Evolutionary conservation across 768 basidiomycete species (phyloP), one percentile per base, ranked within the genome.

Genomic region (Suillus luteus): DNA sequence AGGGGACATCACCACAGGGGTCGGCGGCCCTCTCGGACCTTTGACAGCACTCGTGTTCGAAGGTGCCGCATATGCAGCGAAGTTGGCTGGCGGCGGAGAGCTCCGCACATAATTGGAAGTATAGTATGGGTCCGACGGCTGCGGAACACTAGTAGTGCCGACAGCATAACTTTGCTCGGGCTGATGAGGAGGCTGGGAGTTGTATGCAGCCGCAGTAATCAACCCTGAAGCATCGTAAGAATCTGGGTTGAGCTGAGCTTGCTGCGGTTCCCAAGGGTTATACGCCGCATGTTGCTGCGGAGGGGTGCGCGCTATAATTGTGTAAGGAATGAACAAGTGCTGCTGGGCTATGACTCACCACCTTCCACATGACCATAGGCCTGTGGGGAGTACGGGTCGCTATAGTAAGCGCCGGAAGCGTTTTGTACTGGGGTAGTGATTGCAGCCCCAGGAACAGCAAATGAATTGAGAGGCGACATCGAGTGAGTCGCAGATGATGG

Each of bases 341-440:
- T 55, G 22, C 22, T 7, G 44, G 46, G 51, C 59, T 38, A 65
- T 66, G 37, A 75, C 85, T 74, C 72, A 88, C 82, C 77, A 44
- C 84, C 82, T 14, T 81, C 72, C 3, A 73, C 71, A 68, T 91
- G 89, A 3, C 86, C 85, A 66, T 89, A 88, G 37, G 71, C 70
- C 44, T 73, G 70, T 7, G 72, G 69, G 22, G 69, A 38, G 55
- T 72, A 73, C 37, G 76, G 77, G 46, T 73, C 71, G 49, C 64
- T 69, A 46, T 71, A 74, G 33, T 67, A 68, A 35, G 62, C 69
- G 49, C 62, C 69, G 8, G 60, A 40, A 59, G 70, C 59, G 8
- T 75, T 66, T 54, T 62, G 78, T 65, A 55, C 61, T 61, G 64
- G 66, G 48, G 60, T 40, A 10, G 46, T 41, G 38, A 70, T 55